Percentiles rank a stretch among this genome's conserved stretches.
These are phyloP conservation scores for Alternaria dauci DNA, from an alignment of 2,329 filamentous ascomycete species.

Conservation along the genomic window DNA sequence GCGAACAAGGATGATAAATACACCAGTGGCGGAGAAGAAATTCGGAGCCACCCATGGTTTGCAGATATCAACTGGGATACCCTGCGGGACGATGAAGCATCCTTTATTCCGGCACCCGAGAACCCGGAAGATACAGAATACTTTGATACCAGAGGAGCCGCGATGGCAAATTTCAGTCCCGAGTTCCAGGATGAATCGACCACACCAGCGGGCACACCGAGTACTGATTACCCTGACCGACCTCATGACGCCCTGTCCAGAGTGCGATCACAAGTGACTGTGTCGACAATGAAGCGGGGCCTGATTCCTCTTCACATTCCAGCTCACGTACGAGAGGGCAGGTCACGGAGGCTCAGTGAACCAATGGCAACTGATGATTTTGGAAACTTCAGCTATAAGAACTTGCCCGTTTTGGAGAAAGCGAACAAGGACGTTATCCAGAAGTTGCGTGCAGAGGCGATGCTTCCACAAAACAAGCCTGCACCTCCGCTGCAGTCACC, in stretches of 20 bases:
- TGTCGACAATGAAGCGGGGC: conserved; percentile 83
- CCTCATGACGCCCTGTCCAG: conserved; percentile 94
- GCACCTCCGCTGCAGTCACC: conserved; percentile 53
- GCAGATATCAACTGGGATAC: conserved; percentile 86
- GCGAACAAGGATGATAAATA: conserved; percentile 86
- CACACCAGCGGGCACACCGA: conserved; percentile 73
- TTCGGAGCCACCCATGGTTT: conserved; percentile 90
- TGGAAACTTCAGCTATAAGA: conserved; percentile 96
- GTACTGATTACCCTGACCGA: conserved; percentile 82
- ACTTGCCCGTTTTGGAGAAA: conserved; percentile 93
- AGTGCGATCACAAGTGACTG: conserved; percentile 83
- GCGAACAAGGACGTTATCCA: conserved; percentile 99
- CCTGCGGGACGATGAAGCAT: conserved; percentile 91
- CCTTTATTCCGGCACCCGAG: conserved; percentile 90
- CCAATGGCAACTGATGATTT: conserved; percentile 91
- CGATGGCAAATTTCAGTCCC: conserved; percentile 88
- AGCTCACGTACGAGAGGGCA: conserved; percentile 90
- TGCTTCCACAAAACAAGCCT: conserved; percentile 71
- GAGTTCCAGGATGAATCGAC: conserved; percentile 91
- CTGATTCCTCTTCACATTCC: conserved; percentile 97
- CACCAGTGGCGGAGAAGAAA: conserved; percentile 85
- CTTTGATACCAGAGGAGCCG: conserved; percentile 91
- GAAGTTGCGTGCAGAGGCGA: conserved; percentile 88
- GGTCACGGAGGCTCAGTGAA: conserved; percentile 88
- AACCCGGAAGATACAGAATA: conserved; percentile 98